Evolutionary conservation across 176 grass and related monocot genomes (phyloP).

Genomic region (Eleusine indica): DNA sequence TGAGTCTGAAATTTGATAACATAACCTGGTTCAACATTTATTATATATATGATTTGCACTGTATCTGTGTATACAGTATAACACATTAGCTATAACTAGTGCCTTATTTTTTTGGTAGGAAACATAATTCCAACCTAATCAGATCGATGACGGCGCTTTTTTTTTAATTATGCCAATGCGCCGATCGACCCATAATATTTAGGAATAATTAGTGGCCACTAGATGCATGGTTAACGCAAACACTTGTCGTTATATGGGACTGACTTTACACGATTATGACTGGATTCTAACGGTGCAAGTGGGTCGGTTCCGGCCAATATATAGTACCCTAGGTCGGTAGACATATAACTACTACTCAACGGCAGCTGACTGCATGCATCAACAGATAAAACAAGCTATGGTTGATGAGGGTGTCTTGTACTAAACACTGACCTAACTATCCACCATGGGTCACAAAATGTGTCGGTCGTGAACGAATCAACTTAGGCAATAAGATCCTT

Average conservation of each 20-base stretch:
- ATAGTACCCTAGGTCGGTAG: not conserved
- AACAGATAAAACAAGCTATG: not conserved
- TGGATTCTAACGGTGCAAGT: conserved; percentile 28
- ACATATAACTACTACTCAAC: not conserved
- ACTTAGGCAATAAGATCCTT: not conserved
- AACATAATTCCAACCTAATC: not conserved
- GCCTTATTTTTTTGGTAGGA: not conserved
- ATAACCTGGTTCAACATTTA: not conserved
- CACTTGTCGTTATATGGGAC: conserved; percentile 29
- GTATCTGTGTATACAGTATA: not conserved
- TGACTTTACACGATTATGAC: not conserved
- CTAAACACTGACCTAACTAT: too few relatives aligned
- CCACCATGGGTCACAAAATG: too few relatives aligned
- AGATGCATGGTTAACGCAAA: conserved; percentile 26
- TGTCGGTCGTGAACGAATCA: not conserved
- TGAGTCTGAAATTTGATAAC: not conserved
- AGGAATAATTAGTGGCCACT: not conserved
- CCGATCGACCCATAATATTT: not conserved
- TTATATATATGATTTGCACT: not conserved
- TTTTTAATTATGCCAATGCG: not conserved
- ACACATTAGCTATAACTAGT: not conserved
- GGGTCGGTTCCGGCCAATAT: not conserved
- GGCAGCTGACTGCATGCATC: not conserved
- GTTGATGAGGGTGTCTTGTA: not conserved
- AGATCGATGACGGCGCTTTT: not conserved